A percentile compares a stretch with the other conserved stretches of the same genome.
Conservation (phyloP, 495 filamentous ascomycete species). For the Trichoderma gamsii region DNA sequence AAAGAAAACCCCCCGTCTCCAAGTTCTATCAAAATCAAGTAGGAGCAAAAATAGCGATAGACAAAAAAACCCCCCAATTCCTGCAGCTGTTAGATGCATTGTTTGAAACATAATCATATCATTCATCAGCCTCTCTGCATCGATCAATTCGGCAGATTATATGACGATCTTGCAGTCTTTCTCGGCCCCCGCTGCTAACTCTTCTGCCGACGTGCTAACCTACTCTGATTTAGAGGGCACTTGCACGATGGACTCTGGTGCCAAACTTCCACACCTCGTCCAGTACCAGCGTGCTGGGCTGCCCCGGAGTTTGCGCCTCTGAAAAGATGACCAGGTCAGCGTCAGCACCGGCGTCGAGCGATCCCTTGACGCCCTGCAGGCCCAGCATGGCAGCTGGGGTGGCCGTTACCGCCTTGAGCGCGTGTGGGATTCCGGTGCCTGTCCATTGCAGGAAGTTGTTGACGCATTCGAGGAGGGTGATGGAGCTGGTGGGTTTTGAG, state of each 20-base stretch:
- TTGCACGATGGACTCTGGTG: conserved; percentile 23
- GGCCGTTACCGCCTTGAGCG: conserved; percentile 62
- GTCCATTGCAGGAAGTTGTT: conserved; percentile 74
- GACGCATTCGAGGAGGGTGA: conserved; percentile 71
- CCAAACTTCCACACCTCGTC: conserved; percentile 79
- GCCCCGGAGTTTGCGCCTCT: conserved; percentile 40
- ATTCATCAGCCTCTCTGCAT: background rate
- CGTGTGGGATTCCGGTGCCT: conserved; percentile 55
- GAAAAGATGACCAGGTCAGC: conserved; percentile 71
- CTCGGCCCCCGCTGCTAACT: background rate
- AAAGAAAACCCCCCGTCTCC: background rate
- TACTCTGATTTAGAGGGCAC: conserved; percentile 18
- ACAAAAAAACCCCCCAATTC: too few relatives aligned
- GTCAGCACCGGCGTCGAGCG: conserved; percentile 62
- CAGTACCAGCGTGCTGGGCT: conserved; percentile 49
- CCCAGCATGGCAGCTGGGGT: conserved; percentile 71
- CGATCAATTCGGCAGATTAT: background rate
- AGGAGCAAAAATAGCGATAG: too few relatives aligned
- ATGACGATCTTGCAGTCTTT: background rate
- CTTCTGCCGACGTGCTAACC: background rate
- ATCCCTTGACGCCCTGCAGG: conserved; percentile 59
- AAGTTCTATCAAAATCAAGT: background rate
- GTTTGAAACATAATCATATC: background rate
- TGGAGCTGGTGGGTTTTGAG: conserved; percentile 40
- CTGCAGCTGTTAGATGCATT: background rate